phyloP scores from a whole-genome alignment of 768 basidiomycete species.

The Kwoniella dejecticola region DNA sequence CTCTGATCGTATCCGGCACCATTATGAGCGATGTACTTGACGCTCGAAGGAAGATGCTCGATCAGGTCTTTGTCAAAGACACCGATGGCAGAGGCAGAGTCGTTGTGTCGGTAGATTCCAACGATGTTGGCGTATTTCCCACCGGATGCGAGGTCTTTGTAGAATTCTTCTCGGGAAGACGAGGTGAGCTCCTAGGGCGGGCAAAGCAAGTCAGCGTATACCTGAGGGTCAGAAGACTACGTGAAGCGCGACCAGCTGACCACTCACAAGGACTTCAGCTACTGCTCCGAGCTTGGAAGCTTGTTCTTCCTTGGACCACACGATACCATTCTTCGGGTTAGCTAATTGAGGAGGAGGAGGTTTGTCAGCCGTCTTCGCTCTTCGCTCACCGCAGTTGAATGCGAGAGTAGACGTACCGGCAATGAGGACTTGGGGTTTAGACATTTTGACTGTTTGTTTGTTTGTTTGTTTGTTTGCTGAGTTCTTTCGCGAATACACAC shows the following conservation, averaged over 20 bases:
- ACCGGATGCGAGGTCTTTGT: slow-evolving; percentile 61
- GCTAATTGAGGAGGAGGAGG: slow-evolving; percentile 15
- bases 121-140: slow-evolving; percentile 73
- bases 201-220: background rate
- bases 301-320: slow-evolving; percentile 79
- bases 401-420: slow-evolving; percentile 24
- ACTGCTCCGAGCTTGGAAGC: slow-evolving; percentile 66
- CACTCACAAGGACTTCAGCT: slow-evolving; percentile 74
- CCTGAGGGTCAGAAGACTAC: too few species aligned
- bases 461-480: background rate
- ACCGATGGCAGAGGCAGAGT: slow-evolving; percentile 65
- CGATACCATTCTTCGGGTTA: slow-evolving; percentile 59
- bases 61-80: slow-evolving; percentile 76
- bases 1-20: slow-evolving; percentile 35
- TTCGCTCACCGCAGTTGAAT: background rate
- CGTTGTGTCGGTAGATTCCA: slow-evolving; percentile 74
- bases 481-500: too few species aligned
- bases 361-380: background rate
- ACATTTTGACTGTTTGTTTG: slow-evolving; percentile 31
- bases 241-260: too few species aligned
- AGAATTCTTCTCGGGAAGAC: slow-evolving; percentile 68
- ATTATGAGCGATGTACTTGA: slow-evolving; percentile 30
- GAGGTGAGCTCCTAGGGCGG: slow-evolving; percentile 63
- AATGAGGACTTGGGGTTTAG: slow-evolving; percentile 54
- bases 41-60: slow-evolving; percentile 41